phyloP scores from a whole-genome alignment of 768 basidiomycete species.

The Suillus fuscotomentosus region DNA sequence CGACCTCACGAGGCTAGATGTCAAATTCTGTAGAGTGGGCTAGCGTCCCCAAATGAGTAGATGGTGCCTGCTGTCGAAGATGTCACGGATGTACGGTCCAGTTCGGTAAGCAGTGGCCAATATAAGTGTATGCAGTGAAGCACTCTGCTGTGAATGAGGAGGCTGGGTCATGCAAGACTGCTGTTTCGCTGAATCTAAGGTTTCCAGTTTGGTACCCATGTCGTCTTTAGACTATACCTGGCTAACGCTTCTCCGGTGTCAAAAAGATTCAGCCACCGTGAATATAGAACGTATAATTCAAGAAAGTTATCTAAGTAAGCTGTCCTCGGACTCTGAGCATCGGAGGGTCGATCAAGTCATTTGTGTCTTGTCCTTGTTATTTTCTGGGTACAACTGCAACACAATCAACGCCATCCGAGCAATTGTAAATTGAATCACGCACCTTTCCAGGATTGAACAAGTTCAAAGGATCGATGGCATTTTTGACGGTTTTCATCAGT shows the following conservation, averaged over 20 bases:
- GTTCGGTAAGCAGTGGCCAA: too few relatives aligned
- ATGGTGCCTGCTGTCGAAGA: too few relatives aligned
- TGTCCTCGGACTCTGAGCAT: background rate
- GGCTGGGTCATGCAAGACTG: background rate
- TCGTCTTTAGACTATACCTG: background rate
- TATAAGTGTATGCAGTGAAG: too few relatives aligned
- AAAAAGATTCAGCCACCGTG: background rate
- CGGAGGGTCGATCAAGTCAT: background rate
- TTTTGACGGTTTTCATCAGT: constrained; percentile 85
- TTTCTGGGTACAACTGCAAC: background rate
- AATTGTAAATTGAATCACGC: background rate
- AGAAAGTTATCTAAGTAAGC: background rate
- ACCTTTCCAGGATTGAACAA: constrained; percentile 87
- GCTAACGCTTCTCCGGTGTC: background rate
- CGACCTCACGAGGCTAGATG: too few relatives aligned
- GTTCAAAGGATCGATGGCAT: constrained; percentile 72
- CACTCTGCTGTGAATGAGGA: too few relatives aligned
- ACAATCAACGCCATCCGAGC: background rate
- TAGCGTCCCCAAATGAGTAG: too few relatives aligned
- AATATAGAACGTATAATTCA: background rate
- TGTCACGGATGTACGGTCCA: too few relatives aligned
- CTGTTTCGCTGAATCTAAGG: background rate
- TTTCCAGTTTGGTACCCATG: background rate
- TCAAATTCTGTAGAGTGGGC: too few relatives aligned
- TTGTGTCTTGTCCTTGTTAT: background rate